phyloP scores from a whole-genome alignment of 2,329 filamentous ascomycete species.

The Thielaviopsis euricoi region DNA sequence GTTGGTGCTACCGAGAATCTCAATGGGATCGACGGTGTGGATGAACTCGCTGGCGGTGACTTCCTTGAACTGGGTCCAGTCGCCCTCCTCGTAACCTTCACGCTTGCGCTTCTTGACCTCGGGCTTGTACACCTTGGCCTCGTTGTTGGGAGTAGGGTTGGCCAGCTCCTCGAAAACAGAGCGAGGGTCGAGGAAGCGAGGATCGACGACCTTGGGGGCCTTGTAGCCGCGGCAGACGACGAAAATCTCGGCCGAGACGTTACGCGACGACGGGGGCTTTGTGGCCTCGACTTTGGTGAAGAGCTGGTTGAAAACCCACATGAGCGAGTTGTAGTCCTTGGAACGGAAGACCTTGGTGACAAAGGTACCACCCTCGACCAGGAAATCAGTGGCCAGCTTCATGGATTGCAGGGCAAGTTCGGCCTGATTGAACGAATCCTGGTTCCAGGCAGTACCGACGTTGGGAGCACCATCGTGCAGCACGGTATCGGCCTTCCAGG shows the following conservation, averaged over 20 bases:
- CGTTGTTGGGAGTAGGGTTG: conserved; percentile 77
- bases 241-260: conserved; percentile 96
- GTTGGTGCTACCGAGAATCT: conserved; percentile 75
- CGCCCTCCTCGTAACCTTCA: conserved; percentile 93
- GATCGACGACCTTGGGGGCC: conserved; percentile 83
- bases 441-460: conserved; percentile 93
- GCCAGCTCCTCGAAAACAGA: conserved; percentile 87
- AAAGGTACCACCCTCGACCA: conserved; percentile 77
- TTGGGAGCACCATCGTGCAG: conserved; percentile 96
- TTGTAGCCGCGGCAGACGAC: conserved; percentile 93
- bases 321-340: conserved; percentile 87
- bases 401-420: conserved; percentile 80
- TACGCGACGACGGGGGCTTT: conserved; percentile 88
- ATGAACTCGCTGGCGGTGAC: conserved; percentile 82
- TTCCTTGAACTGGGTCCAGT: conserved; percentile 86
- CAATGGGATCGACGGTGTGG: conserved; percentile 81
- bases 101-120: conserved; percentile 95
- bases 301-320: conserved; percentile 96
- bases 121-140: conserved; percentile 95
- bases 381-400: conserved; percentile 87
- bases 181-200: conserved; percentile 76
- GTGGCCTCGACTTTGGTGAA: conserved; percentile 93
- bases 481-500: conserved; percentile 90
- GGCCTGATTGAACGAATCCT: conserved; percentile 96
- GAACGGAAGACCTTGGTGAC: conserved; percentile 96